Evolutionary conservation across 192 early-diverging fungal species (phyloP), one percentile per base, ranked within the genome.

Genomic region (Entomortierella parvispora): DNA sequence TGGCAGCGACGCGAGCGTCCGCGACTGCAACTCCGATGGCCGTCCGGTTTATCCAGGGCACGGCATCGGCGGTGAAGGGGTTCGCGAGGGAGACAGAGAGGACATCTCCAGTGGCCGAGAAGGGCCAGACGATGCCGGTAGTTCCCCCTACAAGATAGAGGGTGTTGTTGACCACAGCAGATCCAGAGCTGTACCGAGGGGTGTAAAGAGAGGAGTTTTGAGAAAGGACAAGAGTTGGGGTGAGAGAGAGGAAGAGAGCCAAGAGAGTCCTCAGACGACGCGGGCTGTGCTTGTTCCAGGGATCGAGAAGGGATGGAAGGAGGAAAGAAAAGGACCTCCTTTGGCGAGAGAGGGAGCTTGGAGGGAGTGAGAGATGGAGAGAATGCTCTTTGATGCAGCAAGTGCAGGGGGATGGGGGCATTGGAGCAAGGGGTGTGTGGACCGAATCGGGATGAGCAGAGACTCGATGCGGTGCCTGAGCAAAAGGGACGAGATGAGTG

Each of bases 141-240:
- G 65, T 58, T 3, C 72, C 72, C 17, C 58, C 51, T 50, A 60
- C 26, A 9, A 76, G 54, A 12, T 65, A 76, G 15, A 76, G 65
- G 6, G 46, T 56, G 26, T 67, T 76, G 49, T 76, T 49, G 44
- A 52, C 58, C 28, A 67, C 45, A 20, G 49, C 53, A 0, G 72
- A 67, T 25, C 58, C 72, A 25, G 72, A 44, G 12, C 18, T 49
- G 47, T 48, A 54, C 14, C 72, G 72, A 4, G 65, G 40, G 5
- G 59, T 62, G 59, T 58, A 75, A 17, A 40, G 10, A 2, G 17
- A 40, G 12, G 37, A 40, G 9, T 43, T 23, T 11, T 29, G 18
- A 26, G 62, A 20, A 18, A 14, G 32, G 40, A 53, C 32, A n/a
- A 34, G 43, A 6, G 25, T 14, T 5, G 42, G 42, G 11, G 17